Percentiles rank a stretch among this genome's conserved stretches.
Evolutionary conservation across 257 asterid species (phyloP).

Genomic region (Gentiana dahurica): DNA sequence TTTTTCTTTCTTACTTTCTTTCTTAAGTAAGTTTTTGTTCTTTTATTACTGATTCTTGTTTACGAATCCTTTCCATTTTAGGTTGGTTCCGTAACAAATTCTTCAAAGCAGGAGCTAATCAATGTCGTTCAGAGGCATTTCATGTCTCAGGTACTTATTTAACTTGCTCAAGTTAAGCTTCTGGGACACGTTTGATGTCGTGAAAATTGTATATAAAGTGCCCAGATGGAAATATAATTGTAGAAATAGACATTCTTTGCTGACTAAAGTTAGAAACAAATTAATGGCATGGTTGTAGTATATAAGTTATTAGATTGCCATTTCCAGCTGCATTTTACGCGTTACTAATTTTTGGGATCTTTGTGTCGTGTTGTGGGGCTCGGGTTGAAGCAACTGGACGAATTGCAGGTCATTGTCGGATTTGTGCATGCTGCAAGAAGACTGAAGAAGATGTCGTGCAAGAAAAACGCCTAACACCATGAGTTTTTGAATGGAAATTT

Average conservation of each 20-base stretch:
- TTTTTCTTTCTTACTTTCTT: neutral
- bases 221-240: neutral
- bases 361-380: neutral
- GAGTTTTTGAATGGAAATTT: constrained; percentile 11
- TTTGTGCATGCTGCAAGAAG: constrained; percentile 85
- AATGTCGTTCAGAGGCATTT: constrained; percentile 84
- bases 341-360: neutral
- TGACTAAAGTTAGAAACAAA: too few species aligned
- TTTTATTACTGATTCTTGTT: neutral
- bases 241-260: too few species aligned
- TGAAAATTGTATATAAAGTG: neutral
- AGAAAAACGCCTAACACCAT: constrained; percentile 18
- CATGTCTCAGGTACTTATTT: constrained; percentile 51
- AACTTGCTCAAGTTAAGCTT: neutral
- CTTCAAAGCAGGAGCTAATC: constrained; percentile 66
- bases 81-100: constrained; percentile 68
- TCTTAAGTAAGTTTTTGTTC: neutral
- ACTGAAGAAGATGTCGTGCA: constrained; percentile 53
- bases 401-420: constrained; percentile 71
- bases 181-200: neutral
- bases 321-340: too few species aligned
- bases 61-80: constrained; percentile 5
- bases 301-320: too few species aligned
- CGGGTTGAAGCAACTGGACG: constrained; percentile 71
- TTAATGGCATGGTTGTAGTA: too few species aligned